A percentile compares a stretch with the other conserved stretches of the same genome.
Conservation (phyloP, 2,329 filamentous ascomycete species). For the Elsinoe perseae region DNA sequence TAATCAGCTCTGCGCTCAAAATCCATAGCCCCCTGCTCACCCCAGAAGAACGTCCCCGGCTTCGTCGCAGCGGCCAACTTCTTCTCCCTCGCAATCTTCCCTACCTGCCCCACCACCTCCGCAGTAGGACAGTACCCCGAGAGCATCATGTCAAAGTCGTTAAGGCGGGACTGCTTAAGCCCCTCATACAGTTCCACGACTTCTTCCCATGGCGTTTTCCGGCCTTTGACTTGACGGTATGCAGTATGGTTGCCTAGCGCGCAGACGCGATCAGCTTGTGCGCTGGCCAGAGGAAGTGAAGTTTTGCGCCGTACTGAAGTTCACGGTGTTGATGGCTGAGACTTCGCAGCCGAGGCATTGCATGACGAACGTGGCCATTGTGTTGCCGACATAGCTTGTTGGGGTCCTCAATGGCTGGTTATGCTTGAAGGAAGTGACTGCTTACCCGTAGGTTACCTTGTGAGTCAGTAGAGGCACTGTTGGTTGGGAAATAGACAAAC, state of each 20-base stretch:
- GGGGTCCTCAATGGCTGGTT: constrained; percentile 16
- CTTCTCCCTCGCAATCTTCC: constrained; percentile 73
- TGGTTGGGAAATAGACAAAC: constrained; percentile 51
- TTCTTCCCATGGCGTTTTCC: constrained; percentile 70
- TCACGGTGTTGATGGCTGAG: constrained; percentile 87
- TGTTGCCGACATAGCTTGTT: constrained; percentile 88
- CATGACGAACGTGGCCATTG: constrained; percentile 91
- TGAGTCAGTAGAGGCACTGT: constrained; percentile 20
- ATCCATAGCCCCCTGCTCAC: constrained; percentile 31
- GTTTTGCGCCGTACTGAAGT: constrained; percentile 67
- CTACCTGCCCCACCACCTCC: constrained; percentile 73
- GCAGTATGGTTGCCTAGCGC: constrained; percentile 82
- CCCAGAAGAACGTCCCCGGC: constrained; percentile 84
- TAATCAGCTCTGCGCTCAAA: background rate
- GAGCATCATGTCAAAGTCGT: constrained; percentile 87
- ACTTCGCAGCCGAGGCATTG: constrained; percentile 92
- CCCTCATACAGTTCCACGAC: constrained; percentile 79
- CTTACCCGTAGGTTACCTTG: constrained; percentile 69
- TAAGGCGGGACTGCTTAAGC: constrained; percentile 72
- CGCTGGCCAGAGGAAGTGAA: background rate
- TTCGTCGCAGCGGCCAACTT: constrained; percentile 52
- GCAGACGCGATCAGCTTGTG: background rate
- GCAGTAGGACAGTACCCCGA: constrained; percentile 92
- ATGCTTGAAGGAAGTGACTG: constrained; percentile 22
- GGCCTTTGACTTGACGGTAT: constrained; percentile 82